Evolutionary conservation across 2,329 filamentous ascomycete species (phyloP).

Genomic region (Fusarium armeniacum): DNA sequence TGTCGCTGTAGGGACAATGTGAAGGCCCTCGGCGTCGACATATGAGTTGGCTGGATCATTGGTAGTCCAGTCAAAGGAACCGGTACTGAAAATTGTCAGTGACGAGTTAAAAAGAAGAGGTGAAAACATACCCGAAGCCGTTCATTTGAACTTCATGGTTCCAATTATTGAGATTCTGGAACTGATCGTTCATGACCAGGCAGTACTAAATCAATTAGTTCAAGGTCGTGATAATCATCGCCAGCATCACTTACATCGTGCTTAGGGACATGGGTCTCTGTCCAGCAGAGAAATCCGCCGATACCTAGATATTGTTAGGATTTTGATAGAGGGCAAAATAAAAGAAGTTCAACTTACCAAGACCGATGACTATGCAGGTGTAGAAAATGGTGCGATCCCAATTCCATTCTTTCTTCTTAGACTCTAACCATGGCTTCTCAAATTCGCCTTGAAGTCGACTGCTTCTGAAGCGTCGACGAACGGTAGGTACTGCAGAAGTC

Average conservation of each 20-base stretch:
- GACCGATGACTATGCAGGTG: conserved; percentile 39
- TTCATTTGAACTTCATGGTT: conserved; percentile 60
- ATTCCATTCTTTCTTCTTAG: conserved; percentile 44
- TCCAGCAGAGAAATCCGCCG: conserved; percentile 43
- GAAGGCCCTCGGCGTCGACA: conserved; percentile 61
- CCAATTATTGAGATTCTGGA: conserved; percentile 59
- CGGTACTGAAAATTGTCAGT: conserved; percentile 43
- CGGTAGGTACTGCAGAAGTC: conserved; percentile 6
- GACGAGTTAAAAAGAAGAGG: accelerated
- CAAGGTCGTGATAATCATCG: neutral
- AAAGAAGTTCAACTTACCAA: conserved; percentile 28
- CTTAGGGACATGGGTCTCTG: conserved; percentile 37
- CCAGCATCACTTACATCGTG: conserved; percentile 32
- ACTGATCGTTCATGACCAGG: conserved; percentile 45
- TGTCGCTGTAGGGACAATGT: conserved; percentile 66
- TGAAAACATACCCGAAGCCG: conserved; percentile 55
- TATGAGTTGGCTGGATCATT: conserved; percentile 61
- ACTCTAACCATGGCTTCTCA: conserved; percentile 48
- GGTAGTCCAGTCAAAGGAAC: conserved; percentile 68
- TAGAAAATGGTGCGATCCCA: conserved; percentile 51
- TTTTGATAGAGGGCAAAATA: accelerated
- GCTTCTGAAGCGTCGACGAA: conserved; percentile 53
- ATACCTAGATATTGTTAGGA: conserved; percentile 17
- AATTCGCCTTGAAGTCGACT: conserved; percentile 46
- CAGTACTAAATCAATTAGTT: conserved; percentile 41